A percentile compares a stretch with the other conserved stretches of the same genome.
Evolutionary conservation across 176 grass and related monocot genomes (phyloP).

Genomic region (Avena atlantica): DNA sequence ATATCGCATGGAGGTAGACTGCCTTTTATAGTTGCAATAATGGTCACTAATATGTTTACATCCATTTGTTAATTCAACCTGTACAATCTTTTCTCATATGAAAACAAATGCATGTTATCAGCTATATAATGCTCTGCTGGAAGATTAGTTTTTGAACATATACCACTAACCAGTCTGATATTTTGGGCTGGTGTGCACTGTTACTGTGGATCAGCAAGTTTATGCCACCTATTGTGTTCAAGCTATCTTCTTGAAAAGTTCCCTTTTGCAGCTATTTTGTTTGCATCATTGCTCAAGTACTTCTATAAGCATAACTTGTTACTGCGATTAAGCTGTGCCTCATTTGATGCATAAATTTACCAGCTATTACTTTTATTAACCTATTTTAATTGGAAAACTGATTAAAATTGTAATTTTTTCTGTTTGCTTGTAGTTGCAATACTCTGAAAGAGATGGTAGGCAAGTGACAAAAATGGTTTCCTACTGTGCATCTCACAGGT

Average conservation of each 20-base stretch:
- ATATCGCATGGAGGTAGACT: slow-evolving; percentile 91
- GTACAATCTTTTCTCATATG: neutral
- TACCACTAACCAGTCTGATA: neutral
- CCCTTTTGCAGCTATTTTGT: neutral
- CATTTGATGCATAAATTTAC: slow-evolving; percentile 16
- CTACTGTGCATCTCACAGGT: slow-evolving; percentile 90
- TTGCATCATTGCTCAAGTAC: slow-evolving; percentile 13
- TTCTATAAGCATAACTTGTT: slow-evolving; percentile 18
- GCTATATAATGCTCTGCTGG: neutral
- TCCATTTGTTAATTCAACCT: slow-evolving; percentile 22
- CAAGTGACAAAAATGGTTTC: slow-evolving; percentile 75
- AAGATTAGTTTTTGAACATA: neutral
- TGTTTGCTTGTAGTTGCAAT: slow-evolving; percentile 73
- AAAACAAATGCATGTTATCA: neutral
- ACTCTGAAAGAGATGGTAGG: slow-evolving; percentile 64
- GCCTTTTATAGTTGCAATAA: slow-evolving; percentile 12
- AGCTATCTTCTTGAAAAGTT: slow-evolving; percentile 14
- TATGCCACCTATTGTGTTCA: neutral
- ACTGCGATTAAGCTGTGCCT: neutral
- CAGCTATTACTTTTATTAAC: neutral
- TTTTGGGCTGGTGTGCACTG: slow-evolving; percentile 5
- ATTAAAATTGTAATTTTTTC: slow-evolving; percentile 31
- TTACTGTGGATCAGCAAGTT: neutral
- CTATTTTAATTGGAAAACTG: neutral
- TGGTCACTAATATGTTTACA: slow-evolving; percentile 22